A percentile compares a stretch with the other conserved stretches of the same genome.
phyloP scores from a whole-genome alignment of 192 early-diverging fungal species.

The Backusella tarrabulga region DNA sequence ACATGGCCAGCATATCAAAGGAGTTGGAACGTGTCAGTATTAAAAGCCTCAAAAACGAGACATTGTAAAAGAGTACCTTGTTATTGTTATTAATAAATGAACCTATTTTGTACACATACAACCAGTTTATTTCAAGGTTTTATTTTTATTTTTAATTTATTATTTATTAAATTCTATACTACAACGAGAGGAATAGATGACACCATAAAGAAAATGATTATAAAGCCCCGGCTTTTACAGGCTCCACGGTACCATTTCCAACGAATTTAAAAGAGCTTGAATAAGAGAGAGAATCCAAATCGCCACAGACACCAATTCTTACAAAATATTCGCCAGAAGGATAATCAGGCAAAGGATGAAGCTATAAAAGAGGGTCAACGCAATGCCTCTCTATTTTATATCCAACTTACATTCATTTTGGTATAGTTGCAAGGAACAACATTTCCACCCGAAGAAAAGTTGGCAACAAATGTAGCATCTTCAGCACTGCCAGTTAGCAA shows the following conservation, averaged over 20 bases:
- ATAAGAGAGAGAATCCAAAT: constrained; percentile 1
- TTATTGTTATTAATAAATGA: background rate
- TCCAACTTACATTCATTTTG: constrained; percentile 20
- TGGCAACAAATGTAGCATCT: constrained; percentile 33
- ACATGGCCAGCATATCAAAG: constrained; percentile 9
- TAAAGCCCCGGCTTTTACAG: background rate
- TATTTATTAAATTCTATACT: background rate
- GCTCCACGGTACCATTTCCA: constrained; percentile 24
- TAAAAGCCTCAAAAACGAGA: background rate
- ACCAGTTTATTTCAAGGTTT: background rate
- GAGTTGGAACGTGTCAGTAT: background rate
- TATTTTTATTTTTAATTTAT: background rate
- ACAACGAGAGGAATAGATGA: background rate
- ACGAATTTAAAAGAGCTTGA: constrained; percentile 31
- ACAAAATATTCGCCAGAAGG: constrained; percentile 25
- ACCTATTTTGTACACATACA: background rate
- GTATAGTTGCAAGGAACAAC: constrained; percentile 18
- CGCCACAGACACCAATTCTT: constrained; percentile 23
- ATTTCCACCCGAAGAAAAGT: constrained; percentile 9
- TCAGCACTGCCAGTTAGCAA: constrained; percentile 21
- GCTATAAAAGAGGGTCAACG: background rate
- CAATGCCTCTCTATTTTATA: background rate
- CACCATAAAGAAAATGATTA: background rate
- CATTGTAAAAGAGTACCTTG: too few species aligned
- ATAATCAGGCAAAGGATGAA: constrained; percentile 26